Evolutionary conservation across 1,284 basidiomycete genomes (phyloP), one percentile per base, ranked within the genome.

Genomic region (Tilletia caries): DNA sequence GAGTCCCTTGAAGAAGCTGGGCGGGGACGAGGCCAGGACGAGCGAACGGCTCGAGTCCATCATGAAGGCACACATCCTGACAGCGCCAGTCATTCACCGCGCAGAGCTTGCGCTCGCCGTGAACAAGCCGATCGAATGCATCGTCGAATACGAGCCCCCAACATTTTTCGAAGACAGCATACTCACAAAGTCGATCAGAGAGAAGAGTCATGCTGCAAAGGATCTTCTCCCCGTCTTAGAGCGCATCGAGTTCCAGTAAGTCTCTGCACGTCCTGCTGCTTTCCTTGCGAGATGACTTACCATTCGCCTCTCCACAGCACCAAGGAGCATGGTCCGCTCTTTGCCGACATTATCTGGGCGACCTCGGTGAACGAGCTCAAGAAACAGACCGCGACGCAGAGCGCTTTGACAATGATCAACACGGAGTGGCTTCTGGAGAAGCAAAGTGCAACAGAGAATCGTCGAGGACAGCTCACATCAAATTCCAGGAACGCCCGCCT

Each of bases 261-360:
- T 62, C 58, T 34, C 6, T 18, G 20, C 13, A 41, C 8, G 37
- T 41, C 10, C 52, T 29, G 52, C 23, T 54, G 15, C n/a, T 23
- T 50, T 23, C 25, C 46, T 44, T 41, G 37, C 48, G 48, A 29
- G 25, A 54, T 32, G 10, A 6, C 29, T 33, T 34, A 25, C 10
- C 15, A 33, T 34, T 33, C 32, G 23, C 8, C 32, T 33, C 58
- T 34, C n/a, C n/a, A 18, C 37, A 68, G 67, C 12, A 69, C 71
- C 69, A 66, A 64, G 0, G 64, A 76, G 3, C 70, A 74, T 12
- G 77, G 77, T 4, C 68, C 71, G 3, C 32, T 76, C 13, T 71
- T 77, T 18, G 70, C 70, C 67, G 77, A 79, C 58, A 67, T 79
- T 23, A 58, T 74, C 8, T 79, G 77, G 77, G 52, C 72, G 34